These are phyloP conservation scores for Wickerhamomyces tratensis DNA, from an alignment of 805 yeast species.

Conservation along the genomic window DNA sequence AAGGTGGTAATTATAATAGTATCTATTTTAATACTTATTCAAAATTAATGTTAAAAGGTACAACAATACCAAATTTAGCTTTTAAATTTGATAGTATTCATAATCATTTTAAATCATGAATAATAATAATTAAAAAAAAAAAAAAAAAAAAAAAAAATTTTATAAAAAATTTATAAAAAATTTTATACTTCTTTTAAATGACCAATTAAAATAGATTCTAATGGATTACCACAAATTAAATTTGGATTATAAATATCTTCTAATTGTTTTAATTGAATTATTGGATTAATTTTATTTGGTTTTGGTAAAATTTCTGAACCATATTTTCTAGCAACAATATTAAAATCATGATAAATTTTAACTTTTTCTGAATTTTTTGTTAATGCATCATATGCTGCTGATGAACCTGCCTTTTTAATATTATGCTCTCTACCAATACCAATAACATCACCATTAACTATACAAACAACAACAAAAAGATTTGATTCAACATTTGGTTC, in stretches of 20 bases:
- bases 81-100: too few species aligned
- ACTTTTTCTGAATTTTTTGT: constrained; percentile 36
- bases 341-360: constrained; percentile 37
- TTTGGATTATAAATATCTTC: neutral
- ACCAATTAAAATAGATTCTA: too few species aligned
- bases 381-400: constrained; percentile 76
- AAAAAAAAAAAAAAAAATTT: too few species aligned
- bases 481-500: constrained; percentile 29
- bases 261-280: too few species aligned
- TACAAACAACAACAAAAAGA: constrained; percentile 45
- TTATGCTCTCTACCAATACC: constrained; percentile 65
- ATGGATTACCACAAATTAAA: neutral
- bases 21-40: constrained; percentile 30
- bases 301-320: neutral
- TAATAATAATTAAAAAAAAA: too few species aligned
- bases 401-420: constrained; percentile 61
- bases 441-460: constrained; percentile 50
- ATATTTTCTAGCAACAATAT: constrained; percentile 18
- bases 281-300: neutral
- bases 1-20: constrained; percentile 25
- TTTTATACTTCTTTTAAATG: too few species aligned
- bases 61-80: too few species aligned
- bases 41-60: constrained; percentile 23
- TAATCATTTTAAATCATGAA: too few species aligned
- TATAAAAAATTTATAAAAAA: too few species aligned